Conservation (phyloP, 176 grass and related monocot genomes). For the Guadua angustifolia region DNA sequence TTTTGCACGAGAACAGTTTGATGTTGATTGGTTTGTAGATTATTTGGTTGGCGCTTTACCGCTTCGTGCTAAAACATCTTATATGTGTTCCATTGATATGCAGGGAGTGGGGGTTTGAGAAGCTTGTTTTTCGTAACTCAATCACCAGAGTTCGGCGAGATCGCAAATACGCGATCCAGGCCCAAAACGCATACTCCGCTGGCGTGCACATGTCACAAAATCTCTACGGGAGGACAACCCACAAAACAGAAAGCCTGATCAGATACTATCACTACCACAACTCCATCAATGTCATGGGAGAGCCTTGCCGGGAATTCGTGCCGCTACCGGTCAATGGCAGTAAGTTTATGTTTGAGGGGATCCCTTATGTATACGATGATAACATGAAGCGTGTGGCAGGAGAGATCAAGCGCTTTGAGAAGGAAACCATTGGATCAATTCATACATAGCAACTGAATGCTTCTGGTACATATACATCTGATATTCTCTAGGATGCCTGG, state of each 20-base stretch:
- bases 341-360: conserved; percentile 60
- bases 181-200: conserved; percentile 61
- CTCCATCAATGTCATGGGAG: conserved; percentile 80
- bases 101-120: conserved; percentile 94
- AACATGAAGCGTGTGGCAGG: conserved; percentile 57
- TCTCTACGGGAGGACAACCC: conserved; percentile 64
- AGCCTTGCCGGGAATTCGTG: conserved; percentile 73
- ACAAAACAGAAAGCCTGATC: conserved; percentile 78
- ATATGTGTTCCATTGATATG: not conserved
- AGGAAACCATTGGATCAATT: conserved; percentile 47
- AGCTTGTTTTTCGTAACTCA: conserved; percentile 75
- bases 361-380: conserved; percentile 74
- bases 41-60: no score
- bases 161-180: conserved; percentile 89
- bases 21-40: not conserved
- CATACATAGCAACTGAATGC: conserved; percentile 41
- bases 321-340: conserved; percentile 38
- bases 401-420: conserved; percentile 64
- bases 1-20: not conserved
- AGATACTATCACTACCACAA: conserved; percentile 92
- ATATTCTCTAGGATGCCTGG: conserved; percentile 41
- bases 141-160: conserved; percentile 67
- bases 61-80: conserved; percentile 11
- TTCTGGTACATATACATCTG: conserved; percentile 43
- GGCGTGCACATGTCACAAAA: conserved; percentile 93